These are phyloP conservation scores for Wallacemonas rigidus DNA, from an alignment of 208 protist genomes.

Conservation along the genomic window DNA sequence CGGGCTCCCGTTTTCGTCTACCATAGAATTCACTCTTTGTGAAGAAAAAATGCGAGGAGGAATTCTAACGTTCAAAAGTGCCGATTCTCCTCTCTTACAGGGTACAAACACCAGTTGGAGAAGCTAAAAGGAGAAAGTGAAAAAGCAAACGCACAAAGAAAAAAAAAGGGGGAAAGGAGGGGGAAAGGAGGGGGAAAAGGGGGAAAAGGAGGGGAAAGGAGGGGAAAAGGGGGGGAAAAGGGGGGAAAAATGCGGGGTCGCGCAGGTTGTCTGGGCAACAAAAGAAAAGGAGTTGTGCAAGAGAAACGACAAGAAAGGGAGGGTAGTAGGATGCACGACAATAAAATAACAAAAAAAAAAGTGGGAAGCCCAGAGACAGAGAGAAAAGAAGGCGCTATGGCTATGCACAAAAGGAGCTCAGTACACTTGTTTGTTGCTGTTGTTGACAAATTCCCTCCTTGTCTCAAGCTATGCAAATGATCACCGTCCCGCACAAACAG, in stretches of 20 bases:
- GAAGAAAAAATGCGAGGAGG: no score
- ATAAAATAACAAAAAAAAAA: constrained; percentile 14
- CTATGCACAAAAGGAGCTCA: not conserved
- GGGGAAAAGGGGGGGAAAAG: not conserved
- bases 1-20: constrained; percentile 1
- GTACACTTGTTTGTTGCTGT: not conserved
- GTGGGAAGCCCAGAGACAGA: not conserved
- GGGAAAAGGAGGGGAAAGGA: constrained; percentile 1
- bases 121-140: not conserved
- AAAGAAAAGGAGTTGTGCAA: not conserved
- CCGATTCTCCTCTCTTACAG: no score
- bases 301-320: not conserved
- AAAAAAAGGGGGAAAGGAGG: not conserved
- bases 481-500: no score
- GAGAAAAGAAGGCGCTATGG: not conserved
- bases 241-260: not conserved
- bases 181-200: not conserved
- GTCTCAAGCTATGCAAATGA: no score
- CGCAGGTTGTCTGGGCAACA: no score
- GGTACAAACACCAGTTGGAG: not conserved
- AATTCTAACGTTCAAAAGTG: no score
- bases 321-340: not conserved
- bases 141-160: not conserved
- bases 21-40: not conserved
- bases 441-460: no score